Conservation (phyloP, 148 eudicot species). For the Gaultheria prostrata region DNA sequence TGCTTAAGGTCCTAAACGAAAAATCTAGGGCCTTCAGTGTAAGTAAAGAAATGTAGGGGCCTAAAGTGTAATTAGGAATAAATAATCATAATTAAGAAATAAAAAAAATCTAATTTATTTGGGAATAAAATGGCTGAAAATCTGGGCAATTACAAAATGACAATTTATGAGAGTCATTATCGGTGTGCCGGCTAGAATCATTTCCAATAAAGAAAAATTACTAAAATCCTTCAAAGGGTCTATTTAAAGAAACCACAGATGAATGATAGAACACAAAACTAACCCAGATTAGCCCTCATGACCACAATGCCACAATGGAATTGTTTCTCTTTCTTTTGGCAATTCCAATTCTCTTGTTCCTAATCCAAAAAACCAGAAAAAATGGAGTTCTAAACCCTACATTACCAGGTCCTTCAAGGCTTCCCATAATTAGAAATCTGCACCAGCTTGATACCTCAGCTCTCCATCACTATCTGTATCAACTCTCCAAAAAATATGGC, state of each 20-base stretch:
- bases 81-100: too few species aligned
- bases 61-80: too few species aligned
- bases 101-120: too few species aligned
- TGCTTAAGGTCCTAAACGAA: too few species aligned
- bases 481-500: constrained; percentile 6
- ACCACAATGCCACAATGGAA: neutral
- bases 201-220: too few species aligned
- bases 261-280: neutral
- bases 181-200: too few species aligned
- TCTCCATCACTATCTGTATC: neutral
- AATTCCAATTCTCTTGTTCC: constrained; percentile 2
- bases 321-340: neutral
- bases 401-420: constrained; percentile 11
- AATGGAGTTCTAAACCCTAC: neutral
- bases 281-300: neutral
- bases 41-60: too few species aligned
- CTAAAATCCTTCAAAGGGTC: too few species aligned
- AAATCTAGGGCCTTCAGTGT: too few species aligned
- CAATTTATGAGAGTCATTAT: too few species aligned
- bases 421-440: neutral
- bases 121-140: too few species aligned
- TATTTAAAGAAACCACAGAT: neutral
- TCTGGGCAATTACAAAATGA: too few species aligned
- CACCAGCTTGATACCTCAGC: constrained; percentile 9
- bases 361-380: neutral